Conservation (phyloP, 805 yeast genomes). For the Candida patagonica region DNA sequence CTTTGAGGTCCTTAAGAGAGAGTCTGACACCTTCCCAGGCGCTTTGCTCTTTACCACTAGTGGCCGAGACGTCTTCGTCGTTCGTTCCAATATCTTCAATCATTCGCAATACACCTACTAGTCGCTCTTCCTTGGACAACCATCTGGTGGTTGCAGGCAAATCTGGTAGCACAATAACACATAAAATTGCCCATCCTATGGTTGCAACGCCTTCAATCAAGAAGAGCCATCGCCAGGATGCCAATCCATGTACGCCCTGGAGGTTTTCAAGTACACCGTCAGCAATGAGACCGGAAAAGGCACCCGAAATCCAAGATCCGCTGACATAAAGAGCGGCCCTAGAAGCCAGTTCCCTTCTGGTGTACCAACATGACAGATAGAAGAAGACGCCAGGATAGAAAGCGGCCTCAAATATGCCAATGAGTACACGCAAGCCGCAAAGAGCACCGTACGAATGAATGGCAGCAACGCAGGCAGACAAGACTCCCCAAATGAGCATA, state of each 20-base stretch:
- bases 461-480: constrained; percentile 50
- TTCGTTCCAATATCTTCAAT: constrained; percentile 16
- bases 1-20: constrained; percentile 2
- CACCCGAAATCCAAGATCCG: constrained; percentile 40
- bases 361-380: constrained; percentile 62
- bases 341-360: constrained; percentile 45
- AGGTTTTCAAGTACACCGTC: constrained; percentile 45
- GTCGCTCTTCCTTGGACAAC: constrained; percentile 17
- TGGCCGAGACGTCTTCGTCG: constrained; percentile 26
- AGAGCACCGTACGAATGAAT: constrained; percentile 36
- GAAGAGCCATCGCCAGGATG: constrained; percentile 62
- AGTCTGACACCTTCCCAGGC: constrained; percentile 2
- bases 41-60: constrained; percentile 3
- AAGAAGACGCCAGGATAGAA: constrained; percentile 56
- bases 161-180: constrained; percentile 37
- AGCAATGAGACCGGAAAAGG: constrained; percentile 40
- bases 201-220: constrained; percentile 56
- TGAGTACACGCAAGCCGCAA: constrained; percentile 37
- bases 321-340: constrained; percentile 55
- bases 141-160: constrained; percentile 22
- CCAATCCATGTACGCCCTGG: constrained; percentile 28
- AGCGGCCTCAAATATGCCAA: constrained; percentile 55
- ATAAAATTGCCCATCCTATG: constrained; percentile 41
- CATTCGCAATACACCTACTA: constrained; percentile 14
- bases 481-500: constrained; percentile 44